Conservation (phyloP, 805 yeast genomes). For the Kluyveromyces dobzhanskii region DNA sequence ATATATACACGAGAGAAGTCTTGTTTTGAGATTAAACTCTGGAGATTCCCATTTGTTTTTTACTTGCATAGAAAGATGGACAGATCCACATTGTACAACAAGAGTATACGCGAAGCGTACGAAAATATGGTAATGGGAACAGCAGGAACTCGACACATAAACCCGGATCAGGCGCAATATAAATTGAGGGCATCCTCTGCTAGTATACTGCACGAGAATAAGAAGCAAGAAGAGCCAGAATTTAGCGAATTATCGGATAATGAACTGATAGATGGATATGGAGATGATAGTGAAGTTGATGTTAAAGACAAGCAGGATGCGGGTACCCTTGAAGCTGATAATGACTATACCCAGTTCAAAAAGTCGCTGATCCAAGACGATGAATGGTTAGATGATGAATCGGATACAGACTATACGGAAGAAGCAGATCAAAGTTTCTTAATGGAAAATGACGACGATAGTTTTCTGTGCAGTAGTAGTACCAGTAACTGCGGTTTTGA, state of each 20-base stretch:
- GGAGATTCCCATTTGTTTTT: no score
- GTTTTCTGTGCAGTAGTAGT: no score
- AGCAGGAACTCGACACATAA: background rate
- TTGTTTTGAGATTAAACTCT: no score
- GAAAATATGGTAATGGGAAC: conserved; percentile 1
- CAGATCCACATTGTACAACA: conserved; percentile 3
- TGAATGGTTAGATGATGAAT: conserved; percentile 13
- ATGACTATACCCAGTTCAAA: conserved; percentile 13
- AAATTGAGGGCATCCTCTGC: background rate
- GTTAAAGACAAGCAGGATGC: conserved; percentile 3
- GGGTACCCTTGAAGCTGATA: conserved; percentile 9
- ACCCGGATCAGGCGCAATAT: background rate
- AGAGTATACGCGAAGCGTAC: conserved; percentile 5
- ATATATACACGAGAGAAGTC: no score
- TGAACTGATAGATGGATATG: no score
- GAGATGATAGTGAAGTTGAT: background rate
- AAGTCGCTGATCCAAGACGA: conserved; percentile 11
- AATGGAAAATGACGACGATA: conserved; percentile 11
- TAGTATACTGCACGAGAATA: background rate
- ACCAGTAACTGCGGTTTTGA: no score
- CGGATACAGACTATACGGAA: conserved; percentile 16
- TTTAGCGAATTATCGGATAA: conserved; percentile 7
- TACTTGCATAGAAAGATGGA: background rate
- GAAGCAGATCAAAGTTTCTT: conserved; percentile 20
- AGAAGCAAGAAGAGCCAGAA: conserved; percentile 7